These are phyloP conservation scores for Ensete glaucum DNA, from an alignment of 176 grass and related monocot genomes.

Conservation along the genomic window DNA sequence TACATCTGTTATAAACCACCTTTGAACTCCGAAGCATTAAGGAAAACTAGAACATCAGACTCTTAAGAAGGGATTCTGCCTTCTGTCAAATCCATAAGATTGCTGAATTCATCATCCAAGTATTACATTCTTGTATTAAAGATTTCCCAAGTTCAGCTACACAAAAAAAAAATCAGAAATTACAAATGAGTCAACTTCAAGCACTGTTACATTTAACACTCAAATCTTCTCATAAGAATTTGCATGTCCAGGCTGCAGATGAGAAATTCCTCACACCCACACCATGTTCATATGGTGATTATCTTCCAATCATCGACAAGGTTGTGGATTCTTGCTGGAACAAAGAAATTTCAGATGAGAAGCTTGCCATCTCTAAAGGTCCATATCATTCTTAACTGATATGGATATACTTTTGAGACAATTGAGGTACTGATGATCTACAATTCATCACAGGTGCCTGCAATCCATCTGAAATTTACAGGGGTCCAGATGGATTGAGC, in stretches of 20 bases:
- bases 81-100: too few species aligned
- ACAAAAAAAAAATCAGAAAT: background rate
- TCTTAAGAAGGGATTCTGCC: too few species aligned
- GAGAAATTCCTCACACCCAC: background rate
- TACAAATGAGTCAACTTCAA: background rate
- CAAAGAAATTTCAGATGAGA: slow-evolving; percentile 45
- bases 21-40: background rate
- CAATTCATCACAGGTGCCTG: background rate
- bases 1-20: background rate
- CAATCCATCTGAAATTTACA: slow-evolving; percentile 34
- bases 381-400: slow-evolving; percentile 3
- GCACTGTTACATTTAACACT: too few species aligned
- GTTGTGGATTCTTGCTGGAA: slow-evolving; percentile 53
- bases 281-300: slow-evolving; percentile 51
- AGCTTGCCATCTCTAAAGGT: slow-evolving; percentile 76
- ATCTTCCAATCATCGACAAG: slow-evolving; percentile 76
- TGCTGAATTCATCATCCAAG: too few species aligned
- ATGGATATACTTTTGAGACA: too few species aligned
- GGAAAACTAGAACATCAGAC: background rate
- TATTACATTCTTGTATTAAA: background rate
- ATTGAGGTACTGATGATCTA: too few species aligned
- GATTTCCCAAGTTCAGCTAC: background rate
- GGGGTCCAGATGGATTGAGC: slow-evolving; percentile 41
- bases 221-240: background rate
- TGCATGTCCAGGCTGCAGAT: slow-evolving; percentile 11